These are phyloP conservation scores for Radiomyces spectabilis DNA, from an alignment of 192 early-diverging fungal genomes.

Conservation along the genomic window DNA sequence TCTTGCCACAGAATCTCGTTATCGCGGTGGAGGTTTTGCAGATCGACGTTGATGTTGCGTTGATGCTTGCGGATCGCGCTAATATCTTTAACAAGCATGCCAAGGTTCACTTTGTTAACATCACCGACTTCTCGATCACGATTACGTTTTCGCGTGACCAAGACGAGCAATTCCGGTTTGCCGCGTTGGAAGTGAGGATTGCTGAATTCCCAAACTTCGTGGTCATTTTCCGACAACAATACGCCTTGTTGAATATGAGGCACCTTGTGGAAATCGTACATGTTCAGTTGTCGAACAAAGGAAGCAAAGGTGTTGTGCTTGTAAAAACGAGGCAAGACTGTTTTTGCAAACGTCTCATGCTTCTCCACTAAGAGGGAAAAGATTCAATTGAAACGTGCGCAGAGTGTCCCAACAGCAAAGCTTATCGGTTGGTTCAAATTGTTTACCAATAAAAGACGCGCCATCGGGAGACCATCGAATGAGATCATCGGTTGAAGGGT, in stretches of 20 bases:
- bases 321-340: conserved; percentile 81
- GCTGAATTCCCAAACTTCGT: conserved; percentile 88
- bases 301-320: conserved; percentile 89
- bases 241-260: conserved; percentile 89
- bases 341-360: conserved; percentile 72
- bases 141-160: conserved; percentile 78
- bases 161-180: conserved; percentile 79
- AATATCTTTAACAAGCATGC: conserved; percentile 62
- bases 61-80: conserved; percentile 86
- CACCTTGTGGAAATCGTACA: conserved; percentile 97
- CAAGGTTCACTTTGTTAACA: conserved; percentile 23
- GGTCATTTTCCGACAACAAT: conserved; percentile 58
- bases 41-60: conserved; percentile 73
- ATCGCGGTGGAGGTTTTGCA: conserved; percentile 84
- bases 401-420: background rate
- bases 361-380: conserved; percentile 31
- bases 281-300: conserved; percentile 89
- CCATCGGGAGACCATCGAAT: conserved; percentile 88
- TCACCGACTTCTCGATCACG: conserved; percentile 30
- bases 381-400: too few species aligned
- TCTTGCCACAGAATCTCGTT: conserved; percentile 87
- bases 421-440: background rate
- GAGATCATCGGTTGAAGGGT: conserved; percentile 63
- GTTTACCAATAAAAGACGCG: conserved; percentile 68
- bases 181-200: conserved; percentile 84